A percentile compares a stretch with the other conserved stretches of the same genome.
These are phyloP conservation scores for Byssoonygena ceratinophila DNA, from an alignment of 2,329 filamentous ascomycete genomes.

Conservation along the genomic window DNA sequence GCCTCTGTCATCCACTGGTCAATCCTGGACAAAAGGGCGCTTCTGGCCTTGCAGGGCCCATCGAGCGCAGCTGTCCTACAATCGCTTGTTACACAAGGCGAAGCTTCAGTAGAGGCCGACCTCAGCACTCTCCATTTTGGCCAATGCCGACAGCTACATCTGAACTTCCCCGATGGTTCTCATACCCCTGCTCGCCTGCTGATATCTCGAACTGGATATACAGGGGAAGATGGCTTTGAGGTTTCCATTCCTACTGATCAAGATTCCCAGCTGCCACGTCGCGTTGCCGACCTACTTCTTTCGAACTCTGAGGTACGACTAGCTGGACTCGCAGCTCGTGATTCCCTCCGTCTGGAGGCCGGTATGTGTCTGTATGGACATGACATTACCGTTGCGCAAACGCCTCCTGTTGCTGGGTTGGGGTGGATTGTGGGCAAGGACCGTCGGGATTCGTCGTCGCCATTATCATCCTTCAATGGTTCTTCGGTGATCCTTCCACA, in stretches of 20 bases:
- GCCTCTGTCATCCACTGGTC: constrained; percentile 54
- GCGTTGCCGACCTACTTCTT: constrained; percentile 60
- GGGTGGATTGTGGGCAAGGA: constrained; percentile 79
- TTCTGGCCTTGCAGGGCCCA: constrained; percentile 85
- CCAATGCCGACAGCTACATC: constrained; percentile 53
- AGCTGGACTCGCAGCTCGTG: constrained; percentile 79
- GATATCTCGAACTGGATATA: constrained; percentile 85
- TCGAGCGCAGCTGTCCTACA: constrained; percentile 59
- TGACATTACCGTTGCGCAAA: constrained; percentile 72
- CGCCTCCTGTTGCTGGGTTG: constrained; percentile 55
- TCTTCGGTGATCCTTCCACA: constrained; percentile 66
- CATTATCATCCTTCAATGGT: constrained; percentile 68
- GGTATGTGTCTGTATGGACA: constrained; percentile 99
- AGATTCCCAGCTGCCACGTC: constrained; percentile 37
- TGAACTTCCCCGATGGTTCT: constrained; percentile 50
- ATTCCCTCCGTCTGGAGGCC: constrained; percentile 85
- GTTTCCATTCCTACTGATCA: constrained; percentile 67
- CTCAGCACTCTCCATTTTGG: constrained; percentile 73
- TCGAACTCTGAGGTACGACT: constrained; percentile 57
- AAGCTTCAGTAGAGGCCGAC: constrained; percentile 38
- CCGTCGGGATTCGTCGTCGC: constrained; percentile 45
- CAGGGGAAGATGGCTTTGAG: constrained; percentile 96
- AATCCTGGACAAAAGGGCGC: constrained; percentile 59
- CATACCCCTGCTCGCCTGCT: constrained; percentile 48
- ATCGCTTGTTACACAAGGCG: constrained; percentile 45